phyloP scores from a whole-genome alignment of 768 basidiomycete species.

The Phallus indusiatus region DNA sequence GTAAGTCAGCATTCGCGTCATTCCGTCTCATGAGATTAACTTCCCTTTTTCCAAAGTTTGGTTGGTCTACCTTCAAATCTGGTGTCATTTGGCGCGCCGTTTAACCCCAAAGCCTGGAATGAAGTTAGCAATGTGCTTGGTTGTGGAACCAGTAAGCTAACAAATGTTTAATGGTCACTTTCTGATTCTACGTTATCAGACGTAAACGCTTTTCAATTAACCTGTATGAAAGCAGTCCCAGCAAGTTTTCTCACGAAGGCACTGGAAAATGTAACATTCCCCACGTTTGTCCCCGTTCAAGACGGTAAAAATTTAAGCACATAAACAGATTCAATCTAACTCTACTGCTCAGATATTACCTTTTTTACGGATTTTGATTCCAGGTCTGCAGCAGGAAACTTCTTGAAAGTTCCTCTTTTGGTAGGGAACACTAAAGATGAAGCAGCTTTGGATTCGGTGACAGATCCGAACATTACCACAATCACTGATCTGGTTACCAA shows the following conservation, averaged over 20 bases:
- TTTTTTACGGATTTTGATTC: not conserved
- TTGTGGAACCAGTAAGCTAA: not conserved
- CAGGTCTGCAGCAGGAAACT: not conserved
- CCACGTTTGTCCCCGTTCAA: not conserved
- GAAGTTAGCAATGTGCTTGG: not conserved
- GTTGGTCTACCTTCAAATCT: not conserved
- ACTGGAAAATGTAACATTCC: not conserved
- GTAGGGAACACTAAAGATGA: not conserved
- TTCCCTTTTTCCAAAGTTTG: too few relatives aligned
- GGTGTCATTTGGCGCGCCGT: not conserved
- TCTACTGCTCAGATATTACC: not conserved
- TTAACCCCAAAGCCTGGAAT: not conserved
- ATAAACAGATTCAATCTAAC: not conserved
- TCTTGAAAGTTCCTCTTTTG: not conserved
- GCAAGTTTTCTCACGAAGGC: not conserved
- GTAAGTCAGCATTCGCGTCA: too few relatives aligned
- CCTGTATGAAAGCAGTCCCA: not conserved
- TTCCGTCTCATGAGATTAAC: too few relatives aligned
- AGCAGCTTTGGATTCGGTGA: not conserved
- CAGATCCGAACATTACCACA: not conserved
- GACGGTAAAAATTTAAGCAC: not conserved
- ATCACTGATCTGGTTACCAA: too few relatives aligned
- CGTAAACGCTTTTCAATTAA: not conserved
- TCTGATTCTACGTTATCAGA: not conserved
- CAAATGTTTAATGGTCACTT: not conserved